phyloP scores from a whole-genome alignment of 495 filamentous ascomycete species.

The Neurospora sp. region DNA sequence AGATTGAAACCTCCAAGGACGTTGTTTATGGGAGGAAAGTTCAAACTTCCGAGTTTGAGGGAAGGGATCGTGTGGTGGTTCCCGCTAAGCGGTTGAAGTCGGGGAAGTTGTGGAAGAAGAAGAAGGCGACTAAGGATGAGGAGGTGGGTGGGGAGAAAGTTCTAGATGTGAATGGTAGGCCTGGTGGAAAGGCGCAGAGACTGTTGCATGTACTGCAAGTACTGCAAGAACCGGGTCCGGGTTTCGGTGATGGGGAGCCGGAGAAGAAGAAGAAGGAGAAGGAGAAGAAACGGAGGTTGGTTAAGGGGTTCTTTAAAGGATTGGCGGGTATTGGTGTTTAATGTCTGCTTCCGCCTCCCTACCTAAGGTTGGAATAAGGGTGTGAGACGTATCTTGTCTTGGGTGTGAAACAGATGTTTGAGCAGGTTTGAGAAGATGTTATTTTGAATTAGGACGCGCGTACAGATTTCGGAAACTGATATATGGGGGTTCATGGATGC shows the following conservation, averaged over 20 bases:
- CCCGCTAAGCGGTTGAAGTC: background rate
- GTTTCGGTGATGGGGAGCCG: background rate
- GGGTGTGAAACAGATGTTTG: background rate
- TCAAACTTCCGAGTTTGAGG: background rate
- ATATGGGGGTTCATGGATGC: background rate
- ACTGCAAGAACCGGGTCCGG: background rate
- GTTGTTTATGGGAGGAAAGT: background rate
- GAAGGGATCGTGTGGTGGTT: background rate
- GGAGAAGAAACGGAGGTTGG: background rate
- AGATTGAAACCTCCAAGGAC: background rate
- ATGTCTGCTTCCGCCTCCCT: background rate
- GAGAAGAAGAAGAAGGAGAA: background rate
- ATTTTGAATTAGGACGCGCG: too few relatives aligned
- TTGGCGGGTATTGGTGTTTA: background rate
- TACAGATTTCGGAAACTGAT: background rate
- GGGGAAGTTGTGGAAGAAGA: background rate
- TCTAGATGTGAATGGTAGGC: too few relatives aligned
- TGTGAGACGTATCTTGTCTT: background rate
- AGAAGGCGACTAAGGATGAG: background rate
- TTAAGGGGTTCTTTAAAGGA: background rate
- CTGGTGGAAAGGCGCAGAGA: too few relatives aligned
- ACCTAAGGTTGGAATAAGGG: too few relatives aligned
- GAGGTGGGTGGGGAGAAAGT: background rate
- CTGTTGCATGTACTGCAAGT: too few relatives aligned
- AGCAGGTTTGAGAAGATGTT: background rate